Evolutionary conservation across 164 flowering plant species (phyloP), one percentile per base, ranked within the genome.

Genomic region (Magnolia officinalis): DNA sequence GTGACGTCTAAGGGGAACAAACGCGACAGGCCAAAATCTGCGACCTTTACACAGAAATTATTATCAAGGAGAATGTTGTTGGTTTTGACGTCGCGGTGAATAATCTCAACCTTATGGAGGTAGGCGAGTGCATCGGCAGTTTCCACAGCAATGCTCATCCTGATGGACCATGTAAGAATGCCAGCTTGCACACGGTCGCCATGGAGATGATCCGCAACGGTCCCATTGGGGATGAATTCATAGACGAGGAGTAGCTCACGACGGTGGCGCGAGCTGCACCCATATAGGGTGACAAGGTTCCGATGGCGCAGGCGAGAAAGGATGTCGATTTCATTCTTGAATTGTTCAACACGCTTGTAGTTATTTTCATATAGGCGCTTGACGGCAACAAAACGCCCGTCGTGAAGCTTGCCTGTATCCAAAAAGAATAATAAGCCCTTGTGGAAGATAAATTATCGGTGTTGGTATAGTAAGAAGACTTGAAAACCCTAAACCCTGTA

Each of bases 31-130:
- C 98, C 98, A 52, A 93, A 91, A 84, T 91, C 96, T n/a, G 93
- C 98, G 23, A 93, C 94, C 73, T 90, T 93, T 23, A 91, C 97
- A 29, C 75, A 18, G 73, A 90, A 93, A 50, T 79, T 81, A 14
- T 63, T 67, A 83, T 93, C 97, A 2, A 91, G 91, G 76, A 92
- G 90, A 73, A 93, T 93, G 84, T 91, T 93, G 74, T 78, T 86
- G 11, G 96, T 89, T 75, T 93, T 93, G 37, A 93, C 88, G 70
- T 93, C 98, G 0, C 96, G 90, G 76, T 93, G 98, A 11, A 91
- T 85, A 78, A 87, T 86, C 49, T 88, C 94, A 10, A 92, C 85
- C 24, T 88, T 88, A 73, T 93, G 98, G 74, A 93, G 94, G 75
- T 89, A 91, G 14, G 86, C 81, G 37, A 93, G 77, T 26, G 93